These are phyloP conservation scores for Mycogone perniciosa DNA, from an alignment of 2,329 filamentous ascomycete genomes.

Conservation along the genomic window DNA sequence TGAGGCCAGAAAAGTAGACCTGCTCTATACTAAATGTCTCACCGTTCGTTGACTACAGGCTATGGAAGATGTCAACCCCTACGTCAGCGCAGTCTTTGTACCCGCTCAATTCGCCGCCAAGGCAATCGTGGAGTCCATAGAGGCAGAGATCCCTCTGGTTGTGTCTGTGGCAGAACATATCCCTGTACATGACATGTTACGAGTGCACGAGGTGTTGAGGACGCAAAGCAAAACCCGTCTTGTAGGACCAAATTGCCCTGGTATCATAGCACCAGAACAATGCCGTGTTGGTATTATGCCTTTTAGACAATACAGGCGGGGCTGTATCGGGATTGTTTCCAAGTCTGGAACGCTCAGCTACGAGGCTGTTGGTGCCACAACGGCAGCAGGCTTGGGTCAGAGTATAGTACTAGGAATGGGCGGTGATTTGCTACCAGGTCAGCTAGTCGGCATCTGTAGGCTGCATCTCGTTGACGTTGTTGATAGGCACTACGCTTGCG, in stretches of 20 bases:
- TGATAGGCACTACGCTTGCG: conserved; percentile 55
- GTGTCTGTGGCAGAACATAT: conserved; percentile 77
- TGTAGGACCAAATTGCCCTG: conserved; percentile 75
- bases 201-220: conserved; percentile 61
- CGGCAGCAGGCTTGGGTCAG: conserved; percentile 67
- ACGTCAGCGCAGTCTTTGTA: conserved; percentile 69
- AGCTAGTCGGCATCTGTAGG: background rate
- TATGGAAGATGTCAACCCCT: conserved; percentile 27
- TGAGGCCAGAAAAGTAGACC: conserved; percentile 9
- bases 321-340: conserved; percentile 68
- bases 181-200: conserved; percentile 69
- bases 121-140: conserved; percentile 69
- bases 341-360: conserved; percentile 78
- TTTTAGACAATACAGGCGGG: conserved; percentile 40
- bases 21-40: background rate
- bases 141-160: conserved; percentile 70
- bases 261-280: conserved; percentile 68
- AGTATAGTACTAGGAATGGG: conserved; percentile 73
- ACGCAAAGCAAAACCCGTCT: conserved; percentile 67
- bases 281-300: conserved; percentile 46
- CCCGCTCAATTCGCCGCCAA: conserved; percentile 58
- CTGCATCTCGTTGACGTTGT: background rate
- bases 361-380: conserved; percentile 70
- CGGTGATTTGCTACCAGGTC: conserved; percentile 65
- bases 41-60: conserved; percentile 23